phyloP scores from a whole-genome alignment of 2,329 filamentous ascomycete genomes.

The Ceratocystis cubensis region DNA sequence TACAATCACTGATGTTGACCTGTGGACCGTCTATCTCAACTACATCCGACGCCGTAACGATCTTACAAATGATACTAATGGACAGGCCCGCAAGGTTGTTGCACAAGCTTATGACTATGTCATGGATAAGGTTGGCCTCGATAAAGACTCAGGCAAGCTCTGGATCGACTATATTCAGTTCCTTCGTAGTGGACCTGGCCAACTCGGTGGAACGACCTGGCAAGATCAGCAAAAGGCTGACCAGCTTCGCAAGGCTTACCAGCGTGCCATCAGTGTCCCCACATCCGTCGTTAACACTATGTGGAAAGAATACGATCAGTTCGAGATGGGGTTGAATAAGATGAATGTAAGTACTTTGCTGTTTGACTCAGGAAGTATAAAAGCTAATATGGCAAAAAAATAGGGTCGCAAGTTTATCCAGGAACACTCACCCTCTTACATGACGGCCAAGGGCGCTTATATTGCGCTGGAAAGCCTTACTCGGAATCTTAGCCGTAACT shows the following conservation, averaged over 20 bases:
- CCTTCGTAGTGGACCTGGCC: slow-evolving; percentile 74
- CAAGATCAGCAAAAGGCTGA: slow-evolving; percentile 99
- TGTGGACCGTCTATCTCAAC: slow-evolving; percentile 90
- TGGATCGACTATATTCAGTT: slow-evolving; percentile 96
- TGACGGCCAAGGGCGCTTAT: slow-evolving; percentile 87
- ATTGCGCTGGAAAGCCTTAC: slow-evolving; percentile 85
- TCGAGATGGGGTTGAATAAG: slow-evolving; percentile 90
- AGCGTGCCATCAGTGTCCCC: slow-evolving; percentile 76
- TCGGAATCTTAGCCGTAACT: slow-evolving; percentile 60
- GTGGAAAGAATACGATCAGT: slow-evolving; percentile 97
- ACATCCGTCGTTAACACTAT: slow-evolving; percentile 69
- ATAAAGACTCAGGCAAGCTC: slow-evolving; percentile 76
- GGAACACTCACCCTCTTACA: slow-evolving; percentile 83
- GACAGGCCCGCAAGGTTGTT: slow-evolving; percentile 65
- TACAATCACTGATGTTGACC: slow-evolving; percentile 64
- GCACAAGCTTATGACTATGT: slow-evolving; percentile 86
- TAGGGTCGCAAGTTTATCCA: slow-evolving; percentile 89
- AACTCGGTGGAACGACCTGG: slow-evolving; percentile 75
- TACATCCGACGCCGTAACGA: slow-evolving; percentile 90
- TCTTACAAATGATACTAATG: slow-evolving; percentile 61
- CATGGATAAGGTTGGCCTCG: slow-evolving; percentile 75
- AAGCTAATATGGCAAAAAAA: background rate
- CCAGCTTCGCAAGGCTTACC: slow-evolving; percentile 77
- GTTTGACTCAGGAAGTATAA: background rate
- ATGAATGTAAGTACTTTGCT: slow-evolving; percentile 51